Evolutionary conservation across 148 eudicot genomes (phyloP).

Genomic region (Gaultheria prostrata): DNA sequence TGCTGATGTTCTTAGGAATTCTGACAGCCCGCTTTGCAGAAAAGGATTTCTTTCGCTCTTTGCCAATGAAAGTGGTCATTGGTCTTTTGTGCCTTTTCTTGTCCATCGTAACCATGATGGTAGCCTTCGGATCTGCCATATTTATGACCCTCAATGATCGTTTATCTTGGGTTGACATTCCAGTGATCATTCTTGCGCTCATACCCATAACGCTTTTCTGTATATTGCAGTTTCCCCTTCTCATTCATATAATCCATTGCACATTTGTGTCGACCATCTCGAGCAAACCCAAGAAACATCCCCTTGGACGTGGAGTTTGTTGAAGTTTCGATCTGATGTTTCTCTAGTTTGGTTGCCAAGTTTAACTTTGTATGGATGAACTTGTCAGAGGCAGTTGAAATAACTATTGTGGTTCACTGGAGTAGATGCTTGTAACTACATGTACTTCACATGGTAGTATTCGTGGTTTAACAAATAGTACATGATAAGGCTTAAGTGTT

Average conservation of each 20-base stretch:
- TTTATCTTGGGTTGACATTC: slow-evolving; percentile 8
- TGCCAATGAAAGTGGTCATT: slow-evolving; percentile 16
- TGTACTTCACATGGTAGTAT: neutral
- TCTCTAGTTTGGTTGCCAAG: neutral
- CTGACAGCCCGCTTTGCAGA: slow-evolving; percentile 29
- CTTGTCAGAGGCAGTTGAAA: neutral
- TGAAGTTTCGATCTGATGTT: neutral
- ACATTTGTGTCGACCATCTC: slow-evolving; percentile 13
- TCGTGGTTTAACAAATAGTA: neutral
- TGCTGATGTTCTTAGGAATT: slow-evolving; percentile 29
- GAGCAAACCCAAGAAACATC: neutral
- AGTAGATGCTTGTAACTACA: too few relatives aligned
- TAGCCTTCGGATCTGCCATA: slow-evolving; percentile 16
- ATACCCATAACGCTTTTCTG: slow-evolving; percentile 5
- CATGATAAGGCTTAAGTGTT: neutral
- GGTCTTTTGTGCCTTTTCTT: slow-evolving; percentile 18
- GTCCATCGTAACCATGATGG: slow-evolving; percentile 22
- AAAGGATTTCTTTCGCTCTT: slow-evolving; percentile 19
- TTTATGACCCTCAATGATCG: neutral
- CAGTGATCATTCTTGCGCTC: neutral
- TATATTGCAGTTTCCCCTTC: slow-evolving; percentile 15
- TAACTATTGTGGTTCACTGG: neutral
- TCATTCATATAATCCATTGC: slow-evolving; percentile 9
- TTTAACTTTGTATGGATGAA: neutral
- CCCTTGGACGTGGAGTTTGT: neutral